Evolutionary conservation across 2,329 filamentous ascomycete genomes (phyloP).

Genomic region (Neobulgaria alba): DNA sequence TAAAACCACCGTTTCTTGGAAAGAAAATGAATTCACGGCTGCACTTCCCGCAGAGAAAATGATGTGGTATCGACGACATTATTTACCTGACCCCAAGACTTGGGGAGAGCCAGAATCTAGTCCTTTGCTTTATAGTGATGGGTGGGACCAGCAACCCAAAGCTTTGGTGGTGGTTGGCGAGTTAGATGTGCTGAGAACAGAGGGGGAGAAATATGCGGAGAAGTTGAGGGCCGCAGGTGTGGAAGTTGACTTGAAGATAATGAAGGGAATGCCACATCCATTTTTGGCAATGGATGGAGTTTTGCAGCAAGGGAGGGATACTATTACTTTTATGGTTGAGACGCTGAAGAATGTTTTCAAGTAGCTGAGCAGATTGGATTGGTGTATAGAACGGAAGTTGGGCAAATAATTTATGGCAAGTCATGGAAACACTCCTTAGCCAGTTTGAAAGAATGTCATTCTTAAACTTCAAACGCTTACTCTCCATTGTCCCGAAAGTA

Average conservation of each 20-base stretch:
- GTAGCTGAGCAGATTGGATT: too few relatives aligned
- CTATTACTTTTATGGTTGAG: constrained; percentile 35
- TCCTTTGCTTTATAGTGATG: constrained; percentile 41
- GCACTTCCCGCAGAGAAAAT: constrained; percentile 48
- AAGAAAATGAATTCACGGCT: constrained; percentile 40
- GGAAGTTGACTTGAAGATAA: constrained; percentile 38
- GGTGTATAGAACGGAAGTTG: too few relatives aligned
- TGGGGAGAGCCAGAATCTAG: constrained; percentile 45
- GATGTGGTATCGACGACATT: constrained; percentile 52
- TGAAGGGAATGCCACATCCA: constrained; percentile 48
- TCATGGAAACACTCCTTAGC: too few relatives aligned
- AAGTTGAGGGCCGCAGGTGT: constrained; percentile 40
- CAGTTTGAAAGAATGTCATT: too few relatives aligned
- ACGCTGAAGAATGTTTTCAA: constrained; percentile 18
- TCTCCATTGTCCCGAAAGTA: too few relatives aligned
- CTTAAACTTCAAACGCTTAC: too few relatives aligned
- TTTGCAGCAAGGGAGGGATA: constrained; percentile 40
- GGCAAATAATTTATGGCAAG: too few relatives aligned
- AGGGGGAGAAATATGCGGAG: constrained; percentile 43
- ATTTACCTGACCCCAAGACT: constrained; percentile 39
- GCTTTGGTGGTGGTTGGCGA: constrained; percentile 46
- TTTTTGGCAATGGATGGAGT: constrained; percentile 51
- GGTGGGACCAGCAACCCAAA: constrained; percentile 40
- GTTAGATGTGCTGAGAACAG: constrained; percentile 46
- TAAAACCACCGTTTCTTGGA: constrained; percentile 38